Evolutionary conservation across 441 rosid species (phyloP), one percentile per base, ranked within the genome.

Genomic region (Erodium moschatum): DNA sequence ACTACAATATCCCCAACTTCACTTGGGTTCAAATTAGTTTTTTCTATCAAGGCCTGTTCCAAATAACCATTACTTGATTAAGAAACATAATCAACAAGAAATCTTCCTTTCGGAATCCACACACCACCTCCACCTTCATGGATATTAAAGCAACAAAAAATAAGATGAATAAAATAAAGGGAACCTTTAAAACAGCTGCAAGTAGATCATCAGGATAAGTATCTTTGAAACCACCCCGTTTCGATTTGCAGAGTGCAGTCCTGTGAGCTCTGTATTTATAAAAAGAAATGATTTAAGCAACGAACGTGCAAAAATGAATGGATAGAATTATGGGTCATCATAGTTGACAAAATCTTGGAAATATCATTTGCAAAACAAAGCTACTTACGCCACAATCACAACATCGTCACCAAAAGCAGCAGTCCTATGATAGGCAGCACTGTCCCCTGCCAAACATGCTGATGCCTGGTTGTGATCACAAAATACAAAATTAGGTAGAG

Each of bases 1-100:
- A 93, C 96, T 1, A 93, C 92, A 83, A 93, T 93, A 79, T 93
- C 98, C 48, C 98, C 98, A 13, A 93, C 90, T 73, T 93, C 97
- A 76, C 82, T 82, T 7, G 98, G 97, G 75, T 91, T 80, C 61
- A 91, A 18, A 54, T 91, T 88, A 6, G 95, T 88, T 76, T 85
- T 93, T 82, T 86, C 95, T 67, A 91, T 82, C 82, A 93, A 60
- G 42, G 93, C 98, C 98, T 94, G 78, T 66, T 24, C 21, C 18
- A 18, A 69, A 40, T 73, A 7, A 12, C 11, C 10, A 12, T 64
- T 42, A 33, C 58, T 9, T 50, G 13, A 50, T n/a, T 50, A 50
- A 16, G 24, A 7, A 35, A 33, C 38, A 33, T 33, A 54, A 46
- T 8, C 12, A 18, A 50, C 6, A 11, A 50, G 18, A 50, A n/a